phyloP scores from a whole-genome alignment of 768 basidiomycete genomes.

The Termitomyces sp. region DNA sequence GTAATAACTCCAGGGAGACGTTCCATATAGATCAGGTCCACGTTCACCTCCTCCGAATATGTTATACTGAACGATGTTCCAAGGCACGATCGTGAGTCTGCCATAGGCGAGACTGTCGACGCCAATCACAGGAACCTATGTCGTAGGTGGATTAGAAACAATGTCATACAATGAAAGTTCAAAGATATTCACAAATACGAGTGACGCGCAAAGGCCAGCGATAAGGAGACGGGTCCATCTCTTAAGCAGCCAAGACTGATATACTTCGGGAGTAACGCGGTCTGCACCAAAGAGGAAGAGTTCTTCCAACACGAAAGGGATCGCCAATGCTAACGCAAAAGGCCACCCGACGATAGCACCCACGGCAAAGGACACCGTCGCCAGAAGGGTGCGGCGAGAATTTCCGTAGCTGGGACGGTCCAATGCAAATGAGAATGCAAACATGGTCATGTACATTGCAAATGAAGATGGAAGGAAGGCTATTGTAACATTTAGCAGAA shows the following conservation, averaged over 20 bases:
- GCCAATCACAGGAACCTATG: slow-evolving; percentile 78
- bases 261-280: slow-evolving; percentile 44
- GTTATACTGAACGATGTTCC: slow-evolving; percentile 95
- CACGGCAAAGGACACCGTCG: slow-evolving; percentile 70
- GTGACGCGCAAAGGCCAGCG: slow-evolving; percentile 51
- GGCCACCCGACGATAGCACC: slow-evolving; percentile 97
- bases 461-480: slow-evolving; percentile 96
- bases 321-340: slow-evolving; percentile 81
- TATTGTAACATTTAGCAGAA: slow-evolving; percentile 28
- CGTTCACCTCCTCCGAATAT: slow-evolving; percentile 76
- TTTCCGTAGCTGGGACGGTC: slow-evolving; percentile 55
- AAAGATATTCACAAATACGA: slow-evolving; percentile 57
- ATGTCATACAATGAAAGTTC: not conserved
- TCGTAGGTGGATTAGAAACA: slow-evolving; percentile 3
- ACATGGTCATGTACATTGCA: slow-evolving; percentile 83
- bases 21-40: slow-evolving; percentile 94
- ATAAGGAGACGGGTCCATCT: slow-evolving; percentile 59
- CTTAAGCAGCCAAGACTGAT: slow-evolving; percentile 52
- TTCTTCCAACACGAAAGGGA: slow-evolving; percentile 92
- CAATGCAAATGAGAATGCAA: slow-evolving; percentile 74
- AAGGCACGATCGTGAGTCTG: slow-evolving; percentile 73
- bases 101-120: slow-evolving; percentile 90
- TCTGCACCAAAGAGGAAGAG: slow-evolving; percentile 78
- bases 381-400: slow-evolving; percentile 55
- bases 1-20: slow-evolving; percentile 85